A percentile compares a stretch with the other conserved stretches of the same genome.
These are phyloP conservation scores for Halophytophthora polymorphica DNA, from an alignment of 352 stramenopile species.

Conservation along the genomic window DNA sequence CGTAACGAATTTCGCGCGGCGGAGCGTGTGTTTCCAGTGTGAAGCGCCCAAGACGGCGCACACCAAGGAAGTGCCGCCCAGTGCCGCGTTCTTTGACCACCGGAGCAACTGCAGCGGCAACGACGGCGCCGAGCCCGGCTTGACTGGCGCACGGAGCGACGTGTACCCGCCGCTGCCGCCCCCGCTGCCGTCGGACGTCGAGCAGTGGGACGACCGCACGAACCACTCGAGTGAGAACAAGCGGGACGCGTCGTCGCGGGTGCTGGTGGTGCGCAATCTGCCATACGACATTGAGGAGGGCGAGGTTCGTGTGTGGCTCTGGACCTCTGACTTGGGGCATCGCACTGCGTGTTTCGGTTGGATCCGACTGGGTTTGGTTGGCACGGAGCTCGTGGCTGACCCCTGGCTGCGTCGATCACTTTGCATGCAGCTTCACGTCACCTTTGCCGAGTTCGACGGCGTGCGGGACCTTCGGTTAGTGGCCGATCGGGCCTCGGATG, in stretches of 20 bases:
- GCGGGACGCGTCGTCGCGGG: conserved; percentile 36
- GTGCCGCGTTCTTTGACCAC: conserved; percentile 8
- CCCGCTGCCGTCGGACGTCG: not conserved
- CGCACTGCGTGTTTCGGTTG: no score
- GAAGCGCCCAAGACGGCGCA: conserved; percentile 32
- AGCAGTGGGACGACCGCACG: no score
- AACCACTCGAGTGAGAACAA: not conserved
- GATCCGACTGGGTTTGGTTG: no score
- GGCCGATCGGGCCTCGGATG: conserved; percentile 61
- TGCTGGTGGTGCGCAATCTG: conserved; percentile 69
- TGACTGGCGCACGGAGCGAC: not conserved
- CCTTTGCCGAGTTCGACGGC: conserved; percentile 61
- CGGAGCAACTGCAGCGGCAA: conserved; percentile 1
- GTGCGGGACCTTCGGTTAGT: conserved; percentile 73
- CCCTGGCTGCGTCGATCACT: not conserved
- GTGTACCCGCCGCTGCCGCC: not conserved
- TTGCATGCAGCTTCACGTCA: conserved; percentile 58
- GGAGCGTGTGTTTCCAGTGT: conserved; percentile 73
- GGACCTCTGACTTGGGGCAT: not conserved
- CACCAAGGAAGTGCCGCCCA: conserved; percentile 34
- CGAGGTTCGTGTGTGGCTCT: conserved; percentile 40
- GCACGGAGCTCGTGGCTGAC: not conserved
- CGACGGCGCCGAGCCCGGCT: conserved; percentile 4
- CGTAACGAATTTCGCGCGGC: conserved; percentile 66
- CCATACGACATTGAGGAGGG: conserved; percentile 71